Base-by-base conservation (phyloP, 2,329 filamentous ascomycete species). In the Colletotrichum lini region DNA sequence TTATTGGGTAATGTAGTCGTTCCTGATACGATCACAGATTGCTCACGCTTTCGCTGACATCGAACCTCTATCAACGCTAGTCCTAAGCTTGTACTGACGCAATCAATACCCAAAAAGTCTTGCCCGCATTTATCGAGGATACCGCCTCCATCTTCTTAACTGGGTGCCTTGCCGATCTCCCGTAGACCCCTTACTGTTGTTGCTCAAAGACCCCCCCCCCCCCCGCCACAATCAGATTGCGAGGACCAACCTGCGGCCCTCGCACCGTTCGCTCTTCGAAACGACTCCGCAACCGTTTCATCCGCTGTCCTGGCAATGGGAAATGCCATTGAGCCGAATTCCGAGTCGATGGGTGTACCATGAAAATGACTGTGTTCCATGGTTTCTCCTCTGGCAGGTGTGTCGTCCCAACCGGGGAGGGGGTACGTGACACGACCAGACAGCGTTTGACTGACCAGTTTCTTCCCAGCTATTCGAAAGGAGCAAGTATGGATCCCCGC, bases 221-320 rank as follows among this genome's bases (percentile, higher is more conserved):
- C 4, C 26, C 4, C 5, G 3, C 26, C 58, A 53, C 58, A 4
- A 16, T 18, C 26, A 26, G n/a, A 52, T 26, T 7, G 21, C 15
- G 26, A 49, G 40, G 44, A 21, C 53, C 65, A 54, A 40, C 9
- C 7, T 13, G 52, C 18, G 68, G 53, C 26, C 58, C 44, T 35
- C 35, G 23, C 68, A 16, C 47, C 47, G 26, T 52, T 42, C 23
- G 12, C 9, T 63, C 16, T 42, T 63, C 59, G 65, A 68, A 71
- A 71, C 68, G 45, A 40, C 60, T 65, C 53, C 61, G 21, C 61
- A 58, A 65, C 61, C 56, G 68, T 71, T 71, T 71, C 68, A 71
- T 38, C 54, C 52, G 6, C 49, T 47, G 42, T n/a, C 50, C 61
- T 23, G 42, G 35, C 47, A 52, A 40, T 23, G 2, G 40, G 3